Evolutionary conservation across 129 eudicot genomes (phyloP), one percentile per base, ranked within the genome.

Genomic region (Flaveria ramosissima): DNA sequence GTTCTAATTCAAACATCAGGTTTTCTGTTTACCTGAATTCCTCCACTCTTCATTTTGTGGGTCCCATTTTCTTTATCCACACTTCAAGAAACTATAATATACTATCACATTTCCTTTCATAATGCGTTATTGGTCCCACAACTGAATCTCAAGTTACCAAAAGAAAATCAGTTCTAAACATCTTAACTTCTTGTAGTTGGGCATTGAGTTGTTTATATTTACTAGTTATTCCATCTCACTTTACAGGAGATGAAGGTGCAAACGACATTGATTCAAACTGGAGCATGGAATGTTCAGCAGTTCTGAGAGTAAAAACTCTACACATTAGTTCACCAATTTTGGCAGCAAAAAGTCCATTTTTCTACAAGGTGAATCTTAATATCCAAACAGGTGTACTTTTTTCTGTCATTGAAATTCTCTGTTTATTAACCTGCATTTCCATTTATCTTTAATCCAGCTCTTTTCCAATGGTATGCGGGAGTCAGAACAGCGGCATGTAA

Each of bases 271-370:
- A 92, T 83, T 86, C 86, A 27, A 80, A 82, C 82, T 87, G 96
- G 88, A 83, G 87, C 72, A 88, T 87, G 87, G 96, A 89, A 70
- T 85, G 86, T 85, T 80, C 91, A 60, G 84, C 81, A 17, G 81
- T 85, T 76, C 48, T 92, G 70, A 87, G 86, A 92, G 89, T 86
- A 74, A 81, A 84, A 77, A 87, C 93, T 64, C 75, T 92, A 69
- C 97, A 92, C 77, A 92, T 92, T 27, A 92, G 97, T 78, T 92
- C 97, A 62, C 97, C 96, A 17, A 92, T 92, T 77, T 83, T 92
- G 76, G 97, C 97, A 19, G 97, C 97, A 75, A 92, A 92, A 76
- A 92, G 96, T 78, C 97, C 97, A 47, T 92, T 89, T 81, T 92
- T 92, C 84, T 92, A 89, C 74, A 92, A 92, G 92, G 97, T 92